Base-by-base conservation (phyloP, 345 rosid genomes). In the Citrus maxima region DNA sequence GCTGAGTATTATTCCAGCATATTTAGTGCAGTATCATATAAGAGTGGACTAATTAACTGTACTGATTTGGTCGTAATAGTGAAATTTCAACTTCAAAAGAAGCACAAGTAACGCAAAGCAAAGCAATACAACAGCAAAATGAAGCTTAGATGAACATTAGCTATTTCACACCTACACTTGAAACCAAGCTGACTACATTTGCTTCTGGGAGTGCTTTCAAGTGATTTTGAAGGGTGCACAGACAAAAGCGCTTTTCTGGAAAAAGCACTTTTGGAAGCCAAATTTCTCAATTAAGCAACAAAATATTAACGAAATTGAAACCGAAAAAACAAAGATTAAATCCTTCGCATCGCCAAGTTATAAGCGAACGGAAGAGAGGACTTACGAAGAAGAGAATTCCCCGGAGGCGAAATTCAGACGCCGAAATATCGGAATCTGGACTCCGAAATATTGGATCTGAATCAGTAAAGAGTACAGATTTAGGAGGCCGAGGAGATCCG, bases 341-440 rank as follows among this genome's bases (percentile, higher is more conserved):
- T 70, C 35, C 59, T 46, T 70, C 34, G 8, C 35, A 70, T 25
- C 10, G 58, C 56, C n/a, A 24, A 21, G 22, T 27, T n/a, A 3
- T 18, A 28, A 30, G 21, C 0, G 10, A 72, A 30, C 4, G 37
- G 12, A 73, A 37, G 35, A 37, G 55, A 16, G 34, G 4, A 37
- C 46, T 59, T 73, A 73, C 77, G 55, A 24, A 27, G 46, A 46
- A 22, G 28, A 59, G 71, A 72, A 79, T 24, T 64, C 42, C 56
- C 37, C 72, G 30, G 38, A n/a, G 65, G 65, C 74, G 68, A 77
- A 32, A 77, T 35, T 73, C 67, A 35, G 30, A 49, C 18, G 9
- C 73, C 77, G 77, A 65, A 72, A 65, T 56, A 78, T 56, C 77
- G 77, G 77, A 65, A 10, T 38, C 32, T 38, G 8, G 18, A n/a